Evolutionary conservation across 176 grass and related monocot genomes (phyloP).

Genomic region (Bolboschoenus planiculmis): DNA sequence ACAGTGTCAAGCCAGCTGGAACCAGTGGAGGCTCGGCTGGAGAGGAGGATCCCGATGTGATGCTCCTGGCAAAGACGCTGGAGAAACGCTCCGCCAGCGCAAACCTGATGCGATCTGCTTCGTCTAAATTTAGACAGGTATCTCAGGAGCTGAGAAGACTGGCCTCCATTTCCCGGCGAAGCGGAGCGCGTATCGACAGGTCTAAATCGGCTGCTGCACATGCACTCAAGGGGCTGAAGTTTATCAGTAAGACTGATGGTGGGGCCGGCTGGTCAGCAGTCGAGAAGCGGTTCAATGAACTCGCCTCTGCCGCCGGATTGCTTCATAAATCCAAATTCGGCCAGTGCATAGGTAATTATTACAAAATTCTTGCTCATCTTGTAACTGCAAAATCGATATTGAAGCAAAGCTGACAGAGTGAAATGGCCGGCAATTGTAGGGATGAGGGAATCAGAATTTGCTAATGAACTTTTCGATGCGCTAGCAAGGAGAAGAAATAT

Average conservation of each 20-base stretch:
- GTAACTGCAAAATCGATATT: background rate
- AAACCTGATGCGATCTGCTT: conserved; percentile 52
- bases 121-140: conserved; percentile 76
- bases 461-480: conserved; percentile 80
- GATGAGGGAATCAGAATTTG: conserved; percentile 79
- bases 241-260: conserved; percentile 70
- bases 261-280: conserved; percentile 44
- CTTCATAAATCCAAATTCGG: conserved; percentile 75
- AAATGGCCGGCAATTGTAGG: conserved; percentile 30
- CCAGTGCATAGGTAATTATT: conserved; percentile 70
- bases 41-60: conserved; percentile 45
- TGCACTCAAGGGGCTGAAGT: conserved; percentile 96
- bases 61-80: conserved; percentile 56
- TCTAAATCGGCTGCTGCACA: conserved; percentile 65
- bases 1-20: conserved; percentile 64
- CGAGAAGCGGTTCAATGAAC: conserved; percentile 59
- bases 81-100: conserved; percentile 49
- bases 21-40: background rate
- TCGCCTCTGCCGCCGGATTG: conserved; percentile 43
- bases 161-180: conserved; percentile 42
- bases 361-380: background rate
- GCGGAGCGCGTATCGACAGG: conserved; percentile 33
- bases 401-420: background rate
- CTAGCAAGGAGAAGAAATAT: conserved; percentile 67
- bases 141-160: conserved; percentile 79